Percentiles rank a stretch among this genome's conserved stretches.
Conservation (phyloP, 2,329 filamentous ascomycete species). For the Aureobasidium sp. region DNA sequence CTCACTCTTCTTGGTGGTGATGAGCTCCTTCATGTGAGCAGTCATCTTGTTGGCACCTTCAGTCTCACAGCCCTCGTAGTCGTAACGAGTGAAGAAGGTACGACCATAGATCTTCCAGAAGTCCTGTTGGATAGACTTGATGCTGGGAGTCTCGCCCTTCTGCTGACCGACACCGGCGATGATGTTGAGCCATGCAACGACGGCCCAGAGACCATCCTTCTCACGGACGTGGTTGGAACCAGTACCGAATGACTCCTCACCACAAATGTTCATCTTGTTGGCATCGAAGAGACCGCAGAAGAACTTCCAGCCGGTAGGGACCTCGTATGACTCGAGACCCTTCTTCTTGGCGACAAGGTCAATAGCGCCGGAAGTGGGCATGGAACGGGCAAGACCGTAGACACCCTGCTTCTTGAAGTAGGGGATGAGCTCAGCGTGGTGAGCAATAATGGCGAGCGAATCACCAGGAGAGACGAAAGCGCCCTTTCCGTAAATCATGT, state of each 20-base stretch:
- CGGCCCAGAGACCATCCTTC: conserved; percentile 97
- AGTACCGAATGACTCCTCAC: conserved; percentile 96
- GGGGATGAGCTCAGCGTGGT: conserved; percentile 91
- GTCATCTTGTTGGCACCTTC: conserved; percentile 89
- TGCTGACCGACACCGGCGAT: conserved; percentile 87
- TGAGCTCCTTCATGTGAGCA: conserved; percentile 68
- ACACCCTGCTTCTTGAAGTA: conserved; percentile 98
- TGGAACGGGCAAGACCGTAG: conserved; percentile 88
- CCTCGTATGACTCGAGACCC: conserved; percentile 86
- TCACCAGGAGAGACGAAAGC: conserved; percentile 91
- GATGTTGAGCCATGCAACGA: conserved; percentile 97
- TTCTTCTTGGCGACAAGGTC: conserved; percentile 95
- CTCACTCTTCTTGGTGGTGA: conserved; percentile 58
- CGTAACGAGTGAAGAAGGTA: conserved; percentile 98
- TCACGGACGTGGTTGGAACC: conserved; percentile 98
- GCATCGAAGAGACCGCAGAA: conserved; percentile 95
- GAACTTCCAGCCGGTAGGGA: conserved; percentile 98
- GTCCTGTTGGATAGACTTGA: conserved; percentile 91
- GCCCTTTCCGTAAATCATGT: conserved; percentile 99
- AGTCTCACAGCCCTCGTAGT: conserved; percentile 92
- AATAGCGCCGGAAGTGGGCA: conserved; percentile 94
- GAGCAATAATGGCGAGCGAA: conserved; percentile 94
- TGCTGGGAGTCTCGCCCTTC: conserved; percentile 75
- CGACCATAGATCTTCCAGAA: conserved; percentile 97
- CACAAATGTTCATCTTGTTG: conserved; percentile 95